Base-by-base conservation (phyloP, 257 asterid species). In the Petrea volubilis region DNA sequence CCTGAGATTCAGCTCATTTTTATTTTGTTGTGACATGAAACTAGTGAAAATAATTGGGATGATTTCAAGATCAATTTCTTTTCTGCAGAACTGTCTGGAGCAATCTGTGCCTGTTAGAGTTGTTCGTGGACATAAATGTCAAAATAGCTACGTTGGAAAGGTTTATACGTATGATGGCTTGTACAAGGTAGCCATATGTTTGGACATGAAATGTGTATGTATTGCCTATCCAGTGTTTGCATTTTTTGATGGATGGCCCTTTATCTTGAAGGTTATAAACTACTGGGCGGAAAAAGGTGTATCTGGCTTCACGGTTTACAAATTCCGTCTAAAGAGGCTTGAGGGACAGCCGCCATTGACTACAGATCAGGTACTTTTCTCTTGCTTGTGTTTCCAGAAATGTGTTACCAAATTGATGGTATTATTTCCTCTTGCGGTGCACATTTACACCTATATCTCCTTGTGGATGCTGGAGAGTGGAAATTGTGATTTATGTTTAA, bases 151-250 rank as follows among this genome's bases (percentile, higher is more conserved):
- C 15, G 97, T 84, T n/a, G 90, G 92, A 47, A 93, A 87, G 78
- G 97, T 93, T 66, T 93, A 91, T 47, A 89, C 98, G 9, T 93
- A 93, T 71, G 98, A 93, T 80, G 98, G 98, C 64, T 75, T 93
- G 64, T 93, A 93, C 81, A 73, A 66, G 94, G 98, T 93, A 78
- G 34, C 69, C 70, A 29, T 56, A n/a, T 27, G 43, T 67, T 67
- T 50, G 41, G 46, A 41, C 6, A 13, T 9, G 31, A 60, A 51
- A 15, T 58, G 27, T 53, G 33, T 46, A 52, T 7, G 21, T 23
- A 7, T 20, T 40, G 4, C 5, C 46, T 13, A 36, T 36, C 41
- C 36, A 2, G 15, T 29, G 61, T 52, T 14, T 9, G 38, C 62
- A 10, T 29, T 64, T 71, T 12, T 67, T 62, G 50, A 62, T 31